Base-by-base conservation (phyloP, 768 basidiomycete genomes). In the Boletus insuetus region DNA sequence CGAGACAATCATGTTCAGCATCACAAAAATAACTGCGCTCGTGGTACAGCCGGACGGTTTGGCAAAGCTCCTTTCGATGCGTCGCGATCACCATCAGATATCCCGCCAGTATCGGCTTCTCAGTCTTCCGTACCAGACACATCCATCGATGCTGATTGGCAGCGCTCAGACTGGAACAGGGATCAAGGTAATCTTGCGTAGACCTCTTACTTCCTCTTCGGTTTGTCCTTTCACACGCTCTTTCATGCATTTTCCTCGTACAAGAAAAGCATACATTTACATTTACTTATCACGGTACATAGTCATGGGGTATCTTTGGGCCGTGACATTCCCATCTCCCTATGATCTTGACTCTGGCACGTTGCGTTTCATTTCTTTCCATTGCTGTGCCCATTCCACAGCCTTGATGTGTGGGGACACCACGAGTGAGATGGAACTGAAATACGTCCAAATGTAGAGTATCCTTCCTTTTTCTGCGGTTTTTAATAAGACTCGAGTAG, bases 1-100 rank as follows among this genome's bases (percentile, higher is more conserved):
- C 69, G 70, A 47, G 69, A 69, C 26, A 60, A 62, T n/a, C 58
- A 70, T 31, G n/a, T 37, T 17, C 62, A 72, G 16, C 56, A 69
- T 39, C 61, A 70, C 50, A 70, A 66, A 55, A 64, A 60, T 22
- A 69, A 49, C 41, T 54, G 59, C 41, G 14, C 35, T 41, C 69
- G 70, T 29, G 58, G 58, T 40, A 29, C 56, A 20, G 48, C 48
- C 50, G 58, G 66, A 39, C 66, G 69, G 17, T 60, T 58, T 54
- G 31, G 51, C 10, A 69, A 60, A 26, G 37, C 51, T 29, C 26
- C 61, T 26, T 56, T 63, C 13, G 63, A 67, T 29, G 41, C 41
- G 26, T 26, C 44, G 31, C 66, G 67, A 49, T 55, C 60, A 16
- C 52, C 65, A n/a, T n/a, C 58, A 6, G 58, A 67, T 42, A 39